Conservation (phyloP, 1,139 yeast species). For the Kodamaea arcana region DNA sequence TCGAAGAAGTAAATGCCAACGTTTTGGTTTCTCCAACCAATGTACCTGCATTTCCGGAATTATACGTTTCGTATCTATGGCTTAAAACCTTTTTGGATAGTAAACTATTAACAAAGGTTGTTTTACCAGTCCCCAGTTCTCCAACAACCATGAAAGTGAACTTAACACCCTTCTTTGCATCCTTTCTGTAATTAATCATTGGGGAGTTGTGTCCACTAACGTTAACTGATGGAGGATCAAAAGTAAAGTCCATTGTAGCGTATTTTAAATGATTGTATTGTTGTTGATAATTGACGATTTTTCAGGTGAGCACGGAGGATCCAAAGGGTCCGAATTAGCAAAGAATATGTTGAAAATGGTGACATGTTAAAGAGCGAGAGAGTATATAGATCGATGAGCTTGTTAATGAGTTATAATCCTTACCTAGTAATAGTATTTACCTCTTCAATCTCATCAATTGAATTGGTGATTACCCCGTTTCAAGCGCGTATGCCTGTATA, state of each 20-base stretch:
- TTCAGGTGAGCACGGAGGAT: too few relatives aligned
- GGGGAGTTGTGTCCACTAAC: slow-evolving; percentile 36
- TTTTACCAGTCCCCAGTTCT: slow-evolving; percentile 27
- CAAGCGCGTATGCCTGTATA: too few relatives aligned
- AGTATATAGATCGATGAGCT: too few relatives aligned
- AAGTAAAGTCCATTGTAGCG: slow-evolving; percentile 23
- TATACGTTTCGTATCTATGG: slow-evolving; percentile 46
- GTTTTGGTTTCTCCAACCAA: slow-evolving; percentile 41
- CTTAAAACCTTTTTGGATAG: slow-evolving; percentile 57
- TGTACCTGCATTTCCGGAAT: slow-evolving; percentile 12
- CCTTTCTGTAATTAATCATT: slow-evolving; percentile 56
- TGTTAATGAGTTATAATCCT: too few relatives aligned
- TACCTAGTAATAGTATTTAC: too few relatives aligned
- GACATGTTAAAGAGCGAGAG: too few relatives aligned
- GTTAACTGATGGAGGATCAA: slow-evolving; percentile 32
- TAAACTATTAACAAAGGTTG: slow-evolving; percentile 43
- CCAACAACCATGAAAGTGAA: slow-evolving; percentile 41
- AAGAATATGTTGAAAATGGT: too few relatives aligned
- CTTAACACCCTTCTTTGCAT: slow-evolving; percentile 78
- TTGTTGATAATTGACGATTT: neutral
- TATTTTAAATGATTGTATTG: neutral
- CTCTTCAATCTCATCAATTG: too few relatives aligned
- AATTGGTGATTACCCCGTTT: too few relatives aligned
- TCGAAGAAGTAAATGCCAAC: slow-evolving; percentile 43
- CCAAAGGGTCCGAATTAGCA: too few relatives aligned